Evolutionary conservation across 169 alveolate genomes (phyloP).

Genomic region (Cryptosporidium sp.): DNA sequence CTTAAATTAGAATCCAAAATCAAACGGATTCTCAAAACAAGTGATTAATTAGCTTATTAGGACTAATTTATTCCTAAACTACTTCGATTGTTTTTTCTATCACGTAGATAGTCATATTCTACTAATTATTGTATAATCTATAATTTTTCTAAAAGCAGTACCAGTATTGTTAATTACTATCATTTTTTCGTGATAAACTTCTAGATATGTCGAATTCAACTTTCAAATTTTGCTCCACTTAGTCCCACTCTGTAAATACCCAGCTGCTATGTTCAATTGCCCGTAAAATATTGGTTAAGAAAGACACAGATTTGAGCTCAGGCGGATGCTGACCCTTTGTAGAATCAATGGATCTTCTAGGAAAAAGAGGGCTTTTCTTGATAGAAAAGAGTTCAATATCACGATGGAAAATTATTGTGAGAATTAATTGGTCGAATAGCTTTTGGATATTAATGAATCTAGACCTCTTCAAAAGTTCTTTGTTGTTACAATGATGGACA

Average conservation of each 20-base stretch:
- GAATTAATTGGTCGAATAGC: constrained; percentile 44
- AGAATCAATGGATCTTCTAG: constrained; percentile 11
- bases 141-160: not conserved
- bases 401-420: constrained; percentile 40
- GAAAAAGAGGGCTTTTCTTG: not conserved
- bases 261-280: constrained; percentile 33
- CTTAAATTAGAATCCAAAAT: not conserved
- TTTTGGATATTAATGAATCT: constrained; percentile 26
- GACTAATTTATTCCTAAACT: constrained; percentile 3
- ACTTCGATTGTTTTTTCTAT: not conserved
- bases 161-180: not conserved
- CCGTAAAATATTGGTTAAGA: not conserved
- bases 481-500: not conserved
- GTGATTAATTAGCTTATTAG: not conserved
- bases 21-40: not conserved
- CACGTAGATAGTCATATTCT: not conserved
- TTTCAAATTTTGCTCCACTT: not conserved
- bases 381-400: constrained; percentile 17
- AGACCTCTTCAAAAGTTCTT: not conserved
- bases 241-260: not conserved
- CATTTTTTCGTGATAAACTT: not conserved
- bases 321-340: not conserved
- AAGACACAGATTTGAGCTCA: constrained; percentile 12
- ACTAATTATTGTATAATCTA: not conserved
- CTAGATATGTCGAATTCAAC: not conserved